Conservation (phyloP, 2,329 filamentous ascomycete species). For the Aureobasidium vineae region DNA sequence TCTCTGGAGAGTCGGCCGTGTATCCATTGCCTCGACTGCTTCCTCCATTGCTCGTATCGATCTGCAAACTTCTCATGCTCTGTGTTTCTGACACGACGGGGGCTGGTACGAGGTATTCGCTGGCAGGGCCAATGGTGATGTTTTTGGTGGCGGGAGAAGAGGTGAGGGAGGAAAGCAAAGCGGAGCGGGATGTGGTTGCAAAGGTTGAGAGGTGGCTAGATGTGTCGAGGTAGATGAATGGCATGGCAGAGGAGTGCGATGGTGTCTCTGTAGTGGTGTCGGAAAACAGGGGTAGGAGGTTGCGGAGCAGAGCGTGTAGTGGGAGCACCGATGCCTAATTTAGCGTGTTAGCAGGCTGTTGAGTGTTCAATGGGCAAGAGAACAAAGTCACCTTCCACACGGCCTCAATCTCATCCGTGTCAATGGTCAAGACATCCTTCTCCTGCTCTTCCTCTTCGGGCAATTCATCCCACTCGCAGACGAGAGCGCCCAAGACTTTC, state of each 20-base stretch:
- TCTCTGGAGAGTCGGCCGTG: slow-evolving; percentile 10
- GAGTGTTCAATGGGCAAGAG: background rate
- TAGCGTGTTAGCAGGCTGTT: background rate
- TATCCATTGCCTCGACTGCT: slow-evolving; percentile 10
- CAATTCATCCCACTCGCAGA: slow-evolving; percentile 20
- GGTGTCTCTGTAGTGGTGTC: slow-evolving; percentile 1
- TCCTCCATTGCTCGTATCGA: slow-evolving; percentile 8
- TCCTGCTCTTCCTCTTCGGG: background rate
- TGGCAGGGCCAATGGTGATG: slow-evolving; percentile 26
- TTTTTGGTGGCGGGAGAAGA: slow-evolving; percentile 22
- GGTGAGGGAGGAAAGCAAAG: slow-evolving; percentile 17
- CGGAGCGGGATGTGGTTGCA: background rate
- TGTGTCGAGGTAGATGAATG: slow-evolving; percentile 27
- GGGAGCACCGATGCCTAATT: slow-evolving; percentile 14
- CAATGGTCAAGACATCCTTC: slow-evolving; percentile 19
- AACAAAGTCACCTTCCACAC: slow-evolving; percentile 15
- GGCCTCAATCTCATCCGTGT: slow-evolving; percentile 17
- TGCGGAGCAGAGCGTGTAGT: slow-evolving; percentile 25
- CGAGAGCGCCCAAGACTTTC: slow-evolving; percentile 17
- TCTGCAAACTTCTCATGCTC: slow-evolving; percentile 13
- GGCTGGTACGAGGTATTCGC: slow-evolving; percentile 20
- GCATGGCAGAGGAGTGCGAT: background rate
- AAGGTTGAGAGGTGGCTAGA: slow-evolving; percentile 11
- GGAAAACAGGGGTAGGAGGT: slow-evolving; percentile 22
- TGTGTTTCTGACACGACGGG: slow-evolving; percentile 9